These are phyloP conservation scores for Botrytis elliptica DNA, from an alignment of 2,329 filamentous ascomycete species.

Conservation along the genomic window DNA sequence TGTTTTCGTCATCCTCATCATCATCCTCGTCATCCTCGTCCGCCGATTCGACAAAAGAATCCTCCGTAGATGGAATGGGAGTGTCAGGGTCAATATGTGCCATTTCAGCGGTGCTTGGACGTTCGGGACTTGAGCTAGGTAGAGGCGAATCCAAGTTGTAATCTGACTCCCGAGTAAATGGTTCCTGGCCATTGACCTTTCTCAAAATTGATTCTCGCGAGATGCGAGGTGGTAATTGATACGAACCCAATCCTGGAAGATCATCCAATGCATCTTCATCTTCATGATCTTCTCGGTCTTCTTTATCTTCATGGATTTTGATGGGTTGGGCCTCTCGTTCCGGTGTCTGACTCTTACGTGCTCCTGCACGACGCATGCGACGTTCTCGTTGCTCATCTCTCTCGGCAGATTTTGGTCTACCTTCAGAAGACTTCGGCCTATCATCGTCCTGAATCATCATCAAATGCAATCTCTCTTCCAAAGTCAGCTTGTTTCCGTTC, in stretches of 20 bases:
- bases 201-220: constrained; percentile 91
- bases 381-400: constrained; percentile 60
- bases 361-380: constrained; percentile 62
- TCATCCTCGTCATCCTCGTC: constrained; percentile 32
- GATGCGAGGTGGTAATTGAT: constrained; percentile 72
- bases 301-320: constrained; percentile 54
- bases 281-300: constrained; percentile 49
- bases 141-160: constrained; percentile 63
- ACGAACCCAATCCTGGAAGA: constrained; percentile 57
- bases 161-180: constrained; percentile 58
- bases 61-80: constrained; percentile 84
- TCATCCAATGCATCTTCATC: constrained; percentile 62
- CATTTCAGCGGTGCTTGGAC: constrained; percentile 37
- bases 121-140: constrained; percentile 58
- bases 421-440: constrained; percentile 45
- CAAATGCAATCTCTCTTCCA: constrained; percentile 81
- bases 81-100: constrained; percentile 79
- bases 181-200: constrained; percentile 67
- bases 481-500: constrained; percentile 71
- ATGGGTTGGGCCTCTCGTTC: constrained; percentile 35
- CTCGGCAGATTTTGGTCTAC: constrained; percentile 16
- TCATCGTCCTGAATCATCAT: constrained; percentile 81
- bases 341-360: constrained; percentile 44
- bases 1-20: constrained; percentile 28
- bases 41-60: constrained; percentile 57